Evolutionary conservation across 1,284 basidiomycete species (phyloP).

Genomic region (Trichosporon ovoides): DNA sequence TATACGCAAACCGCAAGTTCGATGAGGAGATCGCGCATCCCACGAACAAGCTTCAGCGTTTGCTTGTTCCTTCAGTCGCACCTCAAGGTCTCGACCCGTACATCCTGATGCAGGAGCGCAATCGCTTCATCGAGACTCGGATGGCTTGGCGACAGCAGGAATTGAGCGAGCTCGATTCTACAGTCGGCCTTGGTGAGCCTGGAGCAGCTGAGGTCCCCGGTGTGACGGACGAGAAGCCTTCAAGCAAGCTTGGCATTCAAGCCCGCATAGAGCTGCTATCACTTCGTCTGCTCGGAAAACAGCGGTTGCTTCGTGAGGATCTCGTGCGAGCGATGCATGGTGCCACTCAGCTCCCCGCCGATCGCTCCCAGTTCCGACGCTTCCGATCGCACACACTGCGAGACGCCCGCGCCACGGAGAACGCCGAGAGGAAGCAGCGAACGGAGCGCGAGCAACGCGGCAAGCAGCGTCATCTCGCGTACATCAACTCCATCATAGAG

Average conservation of each 20-base stretch:
- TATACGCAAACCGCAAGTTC: conserved; percentile 59
- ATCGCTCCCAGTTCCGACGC: conserved; percentile 85
- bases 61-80: conserved; percentile 82
- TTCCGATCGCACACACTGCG: conserved; percentile 80
- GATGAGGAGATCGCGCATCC: conserved; percentile 47
- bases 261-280: conserved; percentile 92
- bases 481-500: conserved; percentile 77
- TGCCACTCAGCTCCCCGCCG: conserved; percentile 83
- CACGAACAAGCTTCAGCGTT: conserved; percentile 56
- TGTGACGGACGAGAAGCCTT: conserved; percentile 52
- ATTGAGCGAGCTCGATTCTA: conserved; percentile 76
- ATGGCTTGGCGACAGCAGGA: conserved; percentile 85
- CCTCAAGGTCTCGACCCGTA: conserved; percentile 91
- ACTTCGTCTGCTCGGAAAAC: conserved; percentile 84
- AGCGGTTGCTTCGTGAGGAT: conserved; percentile 75
- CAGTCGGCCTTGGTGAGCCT: conserved; percentile 69
- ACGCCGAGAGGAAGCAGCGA: conserved; percentile 85
- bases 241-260: conserved; percentile 54
- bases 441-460: conserved; percentile 86
- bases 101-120: conserved; percentile 82
- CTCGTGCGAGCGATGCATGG: conserved; percentile 83
- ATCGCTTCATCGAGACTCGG: conserved; percentile 82
- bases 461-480: conserved; percentile 94
- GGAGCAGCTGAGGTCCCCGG: conserved; percentile 53
- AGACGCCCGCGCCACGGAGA: conserved; percentile 85